Evolutionary conservation across 495 filamentous ascomycete species (phyloP), one percentile per base, ranked within the genome.

Genomic region (Lindgomyces ingoldianus): DNA sequence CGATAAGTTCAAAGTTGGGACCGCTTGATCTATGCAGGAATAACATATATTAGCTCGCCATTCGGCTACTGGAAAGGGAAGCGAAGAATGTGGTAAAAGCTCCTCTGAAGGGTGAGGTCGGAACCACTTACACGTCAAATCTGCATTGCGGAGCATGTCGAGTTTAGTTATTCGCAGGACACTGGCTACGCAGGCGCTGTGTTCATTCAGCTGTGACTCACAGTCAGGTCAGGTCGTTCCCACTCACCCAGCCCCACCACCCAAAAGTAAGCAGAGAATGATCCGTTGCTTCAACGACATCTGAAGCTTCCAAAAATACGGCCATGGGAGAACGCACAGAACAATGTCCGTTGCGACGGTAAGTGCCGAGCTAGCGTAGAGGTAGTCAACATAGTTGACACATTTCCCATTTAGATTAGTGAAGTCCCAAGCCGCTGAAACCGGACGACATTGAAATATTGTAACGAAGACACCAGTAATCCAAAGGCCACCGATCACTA

Each of bases 371-470:
- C 55, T 60, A 4, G 61, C 66, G 30, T 69, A 69, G 14, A 69
- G 62, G 25, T 69, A 69, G 18, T 57, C 39, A 12, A 65, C 52
- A 26, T 42, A 69, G 41, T 48, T 30, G 18, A 65, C 48, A 33
- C 66, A 69, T 18, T 56, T 50, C 21, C 65, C 3, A 11, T 51
- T 42, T 21, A 26, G 4, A 44, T 55, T 48, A 10, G 56, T 57
- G 26, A 69, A 69, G 36, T 69, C 45, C 66, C 66, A 69, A 33
- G 66, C 66, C 4, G 18, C 66, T 1, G 36, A 12, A 0, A 69
- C 66, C 2, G 66, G 66, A 2, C 27, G 46, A 50, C 66, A 69
- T 42, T 69, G 66, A 39, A 69, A 69, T 24, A 69, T 62, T 4
- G 62, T 62, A 4, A 62, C 66, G 26, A 69, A 65, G 9, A 69